Percentiles rank a stretch among this genome's conserved stretches.
These are phyloP conservation scores for Diplodia sapinea DNA, from an alignment of 2,329 filamentous ascomycete species.

Conservation along the genomic window DNA sequence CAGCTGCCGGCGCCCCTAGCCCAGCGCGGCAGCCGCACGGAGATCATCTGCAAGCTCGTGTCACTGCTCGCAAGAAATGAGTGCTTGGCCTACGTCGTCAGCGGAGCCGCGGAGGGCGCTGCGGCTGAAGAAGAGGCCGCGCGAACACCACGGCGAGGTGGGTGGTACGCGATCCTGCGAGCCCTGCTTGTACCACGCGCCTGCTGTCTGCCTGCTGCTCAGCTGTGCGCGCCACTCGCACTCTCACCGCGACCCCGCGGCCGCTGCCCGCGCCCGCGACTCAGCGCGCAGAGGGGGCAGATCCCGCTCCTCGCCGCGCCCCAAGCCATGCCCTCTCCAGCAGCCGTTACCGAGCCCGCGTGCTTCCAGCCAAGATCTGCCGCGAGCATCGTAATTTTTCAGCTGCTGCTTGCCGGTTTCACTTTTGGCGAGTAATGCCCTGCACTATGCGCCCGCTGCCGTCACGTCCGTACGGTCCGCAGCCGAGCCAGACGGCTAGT, in stretches of 20 bases:
- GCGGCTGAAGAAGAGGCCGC: slow-evolving; percentile 11
- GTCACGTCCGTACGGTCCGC: slow-evolving; percentile 18
- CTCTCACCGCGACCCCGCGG: not conserved
- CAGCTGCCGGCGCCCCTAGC: slow-evolving; percentile 23
- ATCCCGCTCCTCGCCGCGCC: slow-evolving; percentile 14
- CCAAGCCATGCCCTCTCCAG: slow-evolving; percentile 18
- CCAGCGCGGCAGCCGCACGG: slow-evolving; percentile 23
- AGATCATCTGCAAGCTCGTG: slow-evolving; percentile 29
- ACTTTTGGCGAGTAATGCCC: slow-evolving; percentile 20
- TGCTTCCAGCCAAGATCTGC: slow-evolving; percentile 25
- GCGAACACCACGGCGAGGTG: slow-evolving; percentile 6
- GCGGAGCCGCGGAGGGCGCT: slow-evolving; percentile 4
- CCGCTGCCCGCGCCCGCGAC: slow-evolving; percentile 5
- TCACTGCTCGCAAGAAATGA: slow-evolving; percentile 22
- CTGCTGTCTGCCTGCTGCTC: not conserved
- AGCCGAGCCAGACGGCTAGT: slow-evolving; percentile 16
- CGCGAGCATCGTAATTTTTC: slow-evolving; percentile 26
- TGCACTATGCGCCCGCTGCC: slow-evolving; percentile 5
- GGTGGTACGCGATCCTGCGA: slow-evolving; percentile 25
- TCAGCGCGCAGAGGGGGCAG: slow-evolving; percentile 9
- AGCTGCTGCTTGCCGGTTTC: slow-evolving; percentile 20
- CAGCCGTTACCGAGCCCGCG: slow-evolving; percentile 19
- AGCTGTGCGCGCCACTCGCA: not conserved
- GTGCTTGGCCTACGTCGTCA: slow-evolving; percentile 29
- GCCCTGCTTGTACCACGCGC: slow-evolving; percentile 4